Base-by-base conservation (phyloP, 257 asterid genomes). In the Solanum bulbocastanum region DNA sequence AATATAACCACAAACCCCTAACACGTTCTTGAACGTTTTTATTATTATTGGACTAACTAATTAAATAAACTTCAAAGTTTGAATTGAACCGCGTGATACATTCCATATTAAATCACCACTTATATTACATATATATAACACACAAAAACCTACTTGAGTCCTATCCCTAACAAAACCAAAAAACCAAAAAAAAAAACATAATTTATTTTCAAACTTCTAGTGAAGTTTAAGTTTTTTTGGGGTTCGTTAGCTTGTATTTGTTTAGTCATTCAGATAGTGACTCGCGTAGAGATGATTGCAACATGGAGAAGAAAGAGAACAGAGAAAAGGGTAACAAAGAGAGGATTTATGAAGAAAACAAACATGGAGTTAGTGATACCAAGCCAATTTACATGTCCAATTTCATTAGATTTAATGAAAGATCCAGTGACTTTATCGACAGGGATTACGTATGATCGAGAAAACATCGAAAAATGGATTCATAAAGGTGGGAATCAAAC, bases 341-440 rank as follows among this genome's bases (percentile, higher is more conserved):
- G 73, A 76, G 85, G 30, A 69, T 23, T 79, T 18, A 22, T 81
- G 83, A 62, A 71, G 87, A 32, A 79, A 2, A 27, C 16, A 79
- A 79, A 15, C 30, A 27, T 40, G 87, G 91, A 92, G 71, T 87
- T 92, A 2, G 75, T 25, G 23, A 86, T 90, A 33, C 94, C 94
- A 4, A 83, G 46, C 66, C 84, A 90, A 44, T 92, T 88, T n/a
- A 86, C 76, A 2, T 92, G 94, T 16, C 94, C 94, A 18, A 92
- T 92, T 81, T 90, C 94, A 10, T 87, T 90, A 60, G 87, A 92
- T 16, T 86, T 92, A 1, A 92, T 92, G 97, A 93, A 90, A 76
- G 97, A 94, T 88, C 97, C 97, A 5, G 96, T 94, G 76, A 94
- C 93, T 52, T 87, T 94, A 79, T 91, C 94, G 2, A 94, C 92